Conservation (phyloP, 1,139 yeast genomes). For the Pichia kudriavzevii region DNA sequence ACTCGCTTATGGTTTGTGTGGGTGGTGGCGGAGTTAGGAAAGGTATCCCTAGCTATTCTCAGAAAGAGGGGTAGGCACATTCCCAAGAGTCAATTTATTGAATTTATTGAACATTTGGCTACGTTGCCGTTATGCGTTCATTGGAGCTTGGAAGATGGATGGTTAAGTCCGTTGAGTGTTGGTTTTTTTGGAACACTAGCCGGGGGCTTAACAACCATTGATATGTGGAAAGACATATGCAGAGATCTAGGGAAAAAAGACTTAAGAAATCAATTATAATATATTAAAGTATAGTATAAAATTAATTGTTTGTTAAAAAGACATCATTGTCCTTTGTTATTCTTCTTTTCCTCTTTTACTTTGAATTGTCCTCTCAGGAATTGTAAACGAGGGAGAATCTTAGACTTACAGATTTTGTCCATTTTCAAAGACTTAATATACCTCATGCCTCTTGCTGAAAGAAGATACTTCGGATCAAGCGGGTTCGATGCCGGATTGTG, state of each 20-base stretch:
- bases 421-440: constrained; percentile 23
- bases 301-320: background rate
- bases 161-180: constrained; percentile 32
- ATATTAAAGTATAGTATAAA: background rate
- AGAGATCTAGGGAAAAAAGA: background rate
- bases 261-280: background rate
- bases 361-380: constrained; percentile 20
- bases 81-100: constrained; percentile 10
- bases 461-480: constrained; percentile 14
- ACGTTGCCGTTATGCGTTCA: constrained; percentile 52
- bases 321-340: background rate
- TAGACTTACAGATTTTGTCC: constrained; percentile 23
- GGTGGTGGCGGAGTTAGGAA: constrained; percentile 37
- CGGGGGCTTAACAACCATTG: constrained; percentile 21
- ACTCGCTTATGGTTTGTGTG: constrained; percentile 53
- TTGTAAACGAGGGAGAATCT: constrained; percentile 28
- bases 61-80: constrained; percentile 4
- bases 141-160: constrained; percentile 51
- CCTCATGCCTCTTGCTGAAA: constrained; percentile 25
- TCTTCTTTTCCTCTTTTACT: background rate
- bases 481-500: constrained; percentile 14
- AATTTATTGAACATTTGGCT: constrained; percentile 27
- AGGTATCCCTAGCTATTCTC: constrained; percentile 2
- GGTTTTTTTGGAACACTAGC: constrained; percentile 30
- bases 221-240: constrained; percentile 19